phyloP scores from a whole-genome alignment of 1,284 basidiomycete genomes.

The Austroboletus novae-zelandiae region DNA sequence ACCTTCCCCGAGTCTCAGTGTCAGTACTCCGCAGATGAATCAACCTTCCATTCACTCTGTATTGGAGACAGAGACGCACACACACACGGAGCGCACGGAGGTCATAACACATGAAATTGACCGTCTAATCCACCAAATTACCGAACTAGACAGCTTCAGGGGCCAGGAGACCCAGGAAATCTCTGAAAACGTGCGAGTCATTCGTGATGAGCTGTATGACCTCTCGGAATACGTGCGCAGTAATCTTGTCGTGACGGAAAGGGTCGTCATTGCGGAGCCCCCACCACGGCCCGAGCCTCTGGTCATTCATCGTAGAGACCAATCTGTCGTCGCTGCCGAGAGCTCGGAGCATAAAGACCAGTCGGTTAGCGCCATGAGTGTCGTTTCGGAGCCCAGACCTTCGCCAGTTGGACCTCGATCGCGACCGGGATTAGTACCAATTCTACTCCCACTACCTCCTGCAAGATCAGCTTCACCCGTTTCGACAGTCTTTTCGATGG shows the following conservation, averaged over 20 bases:
- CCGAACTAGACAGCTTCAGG: slow-evolving; percentile 54
- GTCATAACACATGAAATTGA: slow-evolving; percentile 66
- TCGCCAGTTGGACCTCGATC: slow-evolving; percentile 29
- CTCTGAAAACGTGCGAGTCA: slow-evolving; percentile 55
- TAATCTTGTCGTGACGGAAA: slow-evolving; percentile 23
- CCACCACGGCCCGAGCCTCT: slow-evolving; percentile 14
- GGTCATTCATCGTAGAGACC: slow-evolving; percentile 38
- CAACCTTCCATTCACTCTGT: slow-evolving; percentile 55
- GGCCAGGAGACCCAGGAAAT: slow-evolving; percentile 61
- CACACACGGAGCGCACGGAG: slow-evolving; percentile 32
- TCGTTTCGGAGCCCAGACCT: slow-evolving; percentile 21
- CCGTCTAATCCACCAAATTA: slow-evolving; percentile 61
- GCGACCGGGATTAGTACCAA: slow-evolving; percentile 19
- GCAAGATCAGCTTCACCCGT: slow-evolving; percentile 45
- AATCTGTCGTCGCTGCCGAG: slow-evolving; percentile 39
- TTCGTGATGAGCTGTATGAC: slow-evolving; percentile 61
- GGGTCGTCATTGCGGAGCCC: slow-evolving; percentile 10
- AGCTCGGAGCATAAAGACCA: slow-evolving; percentile 34
- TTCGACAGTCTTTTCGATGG: slow-evolving; percentile 45
- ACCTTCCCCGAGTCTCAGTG: slow-evolving; percentile 53
- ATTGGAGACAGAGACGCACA: slow-evolving; percentile 45
- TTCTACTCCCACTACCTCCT: slow-evolving; percentile 41
- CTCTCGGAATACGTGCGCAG: slow-evolving; percentile 46
- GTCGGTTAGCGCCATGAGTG: slow-evolving; percentile 38
- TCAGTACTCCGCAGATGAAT: slow-evolving; percentile 62